phyloP scores from a whole-genome alignment of 75 land plant species.

The Isoetes taiwanensis region DNA sequence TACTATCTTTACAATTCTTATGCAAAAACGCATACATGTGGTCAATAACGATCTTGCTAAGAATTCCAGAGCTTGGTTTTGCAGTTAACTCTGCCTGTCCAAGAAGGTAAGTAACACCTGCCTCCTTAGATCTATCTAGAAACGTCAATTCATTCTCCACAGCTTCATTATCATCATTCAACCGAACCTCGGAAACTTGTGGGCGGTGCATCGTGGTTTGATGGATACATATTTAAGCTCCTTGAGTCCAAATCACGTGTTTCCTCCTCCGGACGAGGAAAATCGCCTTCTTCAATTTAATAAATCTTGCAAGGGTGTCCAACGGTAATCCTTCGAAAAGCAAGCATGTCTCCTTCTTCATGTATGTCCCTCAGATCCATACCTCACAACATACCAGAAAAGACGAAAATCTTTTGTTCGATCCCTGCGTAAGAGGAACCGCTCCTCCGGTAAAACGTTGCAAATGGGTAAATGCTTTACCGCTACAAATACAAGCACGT shows the following conservation, averaged over 20 bases:
- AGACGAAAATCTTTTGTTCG: not conserved
- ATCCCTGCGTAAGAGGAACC: not conserved
- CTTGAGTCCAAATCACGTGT: no score
- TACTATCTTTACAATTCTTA: conserved; percentile 70
- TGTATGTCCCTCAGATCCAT: not conserved
- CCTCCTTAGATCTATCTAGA: no score
- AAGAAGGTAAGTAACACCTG: conserved; percentile 86
- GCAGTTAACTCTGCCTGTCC: conserved; percentile 87
- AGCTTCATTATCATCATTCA: no score
- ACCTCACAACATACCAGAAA: conserved; percentile 3
- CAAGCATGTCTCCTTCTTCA: not conserved
- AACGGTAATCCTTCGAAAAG: not conserved
- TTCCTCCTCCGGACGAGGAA: no score
- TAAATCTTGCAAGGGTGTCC: not conserved
- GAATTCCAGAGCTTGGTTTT: conserved; percentile 69
- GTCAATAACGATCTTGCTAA: conserved; percentile 73
- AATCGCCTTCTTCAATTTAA: no score
- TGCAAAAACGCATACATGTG: conserved; percentile 85
- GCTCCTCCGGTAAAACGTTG: not conserved
- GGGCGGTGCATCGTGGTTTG: no score
- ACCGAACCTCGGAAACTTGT: no score
- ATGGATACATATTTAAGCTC: no score
- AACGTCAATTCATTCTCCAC: no score
- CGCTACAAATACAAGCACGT: not conserved
- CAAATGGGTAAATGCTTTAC: not conserved